Conservation (phyloP, 805 yeast genomes). For the Wickerhamiella spandovensis region DNA sequence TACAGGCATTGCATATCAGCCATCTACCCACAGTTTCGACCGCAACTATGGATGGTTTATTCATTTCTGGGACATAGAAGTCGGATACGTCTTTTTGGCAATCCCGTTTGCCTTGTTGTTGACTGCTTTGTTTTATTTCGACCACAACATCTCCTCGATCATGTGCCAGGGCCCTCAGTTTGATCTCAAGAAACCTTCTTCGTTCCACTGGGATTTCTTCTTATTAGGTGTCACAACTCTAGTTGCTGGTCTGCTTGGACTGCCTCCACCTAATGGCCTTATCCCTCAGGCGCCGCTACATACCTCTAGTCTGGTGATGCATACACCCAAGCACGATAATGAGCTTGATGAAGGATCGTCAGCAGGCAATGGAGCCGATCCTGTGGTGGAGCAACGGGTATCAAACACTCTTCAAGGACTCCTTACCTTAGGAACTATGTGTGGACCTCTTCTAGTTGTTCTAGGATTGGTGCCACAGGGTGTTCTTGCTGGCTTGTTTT, state of each 20-base stretch:
- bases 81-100: slow-evolving; percentile 73
- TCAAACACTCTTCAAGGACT: slow-evolving; percentile 79
- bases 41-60: slow-evolving; percentile 57
- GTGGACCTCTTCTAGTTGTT: slow-evolving; percentile 71
- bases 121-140: slow-evolving; percentile 80
- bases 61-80: slow-evolving; percentile 61
- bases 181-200: slow-evolving; percentile 72
- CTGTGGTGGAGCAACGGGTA: slow-evolving; percentile 80
- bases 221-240: slow-evolving; percentile 80
- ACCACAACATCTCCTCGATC: slow-evolving; percentile 85
- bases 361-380: slow-evolving; percentile 16
- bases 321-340: slow-evolving; percentile 15
- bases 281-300: slow-evolving; percentile 97
- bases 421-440: slow-evolving; percentile 74
- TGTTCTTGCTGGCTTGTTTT: slow-evolving; percentile 81
- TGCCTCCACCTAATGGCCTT: slow-evolving; percentile 93
- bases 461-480: slow-evolving; percentile 84
- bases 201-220: slow-evolving; percentile 87
- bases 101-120: slow-evolving; percentile 82
- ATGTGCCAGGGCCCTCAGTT: slow-evolving; percentile 80
- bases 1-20: slow-evolving; percentile 56
- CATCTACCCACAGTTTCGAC: slow-evolving; percentile 36
- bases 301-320: slow-evolving; percentile 52
- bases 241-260: slow-evolving; percentile 70
- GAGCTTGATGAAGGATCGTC: slow-evolving; percentile 5